Conservation (phyloP, 73 alveolate genomes). For the Paramecium octaurelia region DNA sequence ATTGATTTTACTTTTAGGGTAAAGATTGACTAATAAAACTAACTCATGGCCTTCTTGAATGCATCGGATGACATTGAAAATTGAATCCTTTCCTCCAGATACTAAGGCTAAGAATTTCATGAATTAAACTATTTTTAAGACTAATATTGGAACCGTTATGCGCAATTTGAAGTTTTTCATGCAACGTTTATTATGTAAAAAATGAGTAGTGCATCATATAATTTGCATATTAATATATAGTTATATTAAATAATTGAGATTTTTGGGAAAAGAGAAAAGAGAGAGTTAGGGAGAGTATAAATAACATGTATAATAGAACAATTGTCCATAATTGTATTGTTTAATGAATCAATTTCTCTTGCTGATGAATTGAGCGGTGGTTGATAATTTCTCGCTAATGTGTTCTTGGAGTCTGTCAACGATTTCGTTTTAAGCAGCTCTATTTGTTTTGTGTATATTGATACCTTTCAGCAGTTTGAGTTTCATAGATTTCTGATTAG, state of each 20-base stretch:
- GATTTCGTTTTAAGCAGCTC: slow-evolving; percentile 32
- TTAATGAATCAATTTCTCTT: slow-evolving; percentile 43
- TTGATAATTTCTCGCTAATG: slow-evolving; percentile 39
- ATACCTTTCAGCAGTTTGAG: slow-evolving; percentile 50
- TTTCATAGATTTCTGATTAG: slow-evolving; percentile 27
- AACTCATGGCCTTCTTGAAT: slow-evolving; percentile 85
- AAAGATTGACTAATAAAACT: slow-evolving; percentile 85
- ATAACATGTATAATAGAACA: not conserved
- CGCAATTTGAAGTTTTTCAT: not conserved
- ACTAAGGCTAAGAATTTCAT: slow-evolving; percentile 71
- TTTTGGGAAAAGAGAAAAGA: not conserved
- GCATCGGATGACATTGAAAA: slow-evolving; percentile 82
- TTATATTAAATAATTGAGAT: not conserved
- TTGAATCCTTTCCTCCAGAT: slow-evolving; percentile 73
- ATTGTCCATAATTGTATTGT: slow-evolving; percentile 12
- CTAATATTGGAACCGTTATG: not conserved
- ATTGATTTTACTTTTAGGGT: slow-evolving; percentile 59
- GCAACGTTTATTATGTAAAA: not conserved
- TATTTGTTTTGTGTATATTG: not conserved
- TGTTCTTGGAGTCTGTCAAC: slow-evolving; percentile 54
- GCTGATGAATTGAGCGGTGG: slow-evolving; percentile 42
- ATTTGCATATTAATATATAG: not conserved
- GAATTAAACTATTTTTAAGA: not conserved
- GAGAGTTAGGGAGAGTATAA: not conserved
- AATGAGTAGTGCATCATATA: not conserved